These are phyloP conservation scores for Phytophthora cajani DNA, from an alignment of 352 stramenopile species.

Conservation along the genomic window DNA sequence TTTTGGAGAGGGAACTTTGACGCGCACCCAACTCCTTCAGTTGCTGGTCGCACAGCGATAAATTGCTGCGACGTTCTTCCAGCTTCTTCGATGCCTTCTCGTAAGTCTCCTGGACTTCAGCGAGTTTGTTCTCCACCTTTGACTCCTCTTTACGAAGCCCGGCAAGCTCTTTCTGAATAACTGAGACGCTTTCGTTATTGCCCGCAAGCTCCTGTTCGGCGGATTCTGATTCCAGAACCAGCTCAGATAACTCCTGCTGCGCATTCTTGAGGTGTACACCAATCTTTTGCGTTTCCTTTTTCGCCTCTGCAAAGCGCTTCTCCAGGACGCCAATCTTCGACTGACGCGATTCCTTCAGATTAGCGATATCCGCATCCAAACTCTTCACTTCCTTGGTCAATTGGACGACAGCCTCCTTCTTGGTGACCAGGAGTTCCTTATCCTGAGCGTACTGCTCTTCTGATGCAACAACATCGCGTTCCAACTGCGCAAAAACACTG, in stretches of 20 bases:
- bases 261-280: slow-evolving; percentile 59
- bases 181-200: slow-evolving; percentile 55
- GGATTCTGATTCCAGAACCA: slow-evolving; percentile 78
- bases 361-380: slow-evolving; percentile 83
- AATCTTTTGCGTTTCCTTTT: slow-evolving; percentile 79
- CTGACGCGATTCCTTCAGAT: slow-evolving; percentile 82
- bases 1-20: slow-evolving; percentile 81
- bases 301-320: slow-evolving; percentile 74
- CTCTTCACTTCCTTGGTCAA: slow-evolving; percentile 78
- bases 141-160: slow-evolving; percentile 70
- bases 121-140: slow-evolving; percentile 73
- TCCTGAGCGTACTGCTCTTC: slow-evolving; percentile 81
- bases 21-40: slow-evolving; percentile 90
- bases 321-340: slow-evolving; percentile 84
- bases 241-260: slow-evolving; percentile 76
- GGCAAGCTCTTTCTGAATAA: slow-evolving; percentile 69
- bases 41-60: slow-evolving; percentile 91
- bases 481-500: slow-evolving; percentile 80
- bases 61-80: slow-evolving; percentile 68
- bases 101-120: slow-evolving; percentile 69
- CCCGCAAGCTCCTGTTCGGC: slow-evolving; percentile 69
- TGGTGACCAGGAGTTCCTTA: slow-evolving; percentile 62
- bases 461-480: slow-evolving; percentile 69
- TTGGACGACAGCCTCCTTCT: slow-evolving; percentile 75
- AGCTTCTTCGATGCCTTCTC: slow-evolving; percentile 68